A percentile compares a stretch with the other conserved stretches of the same genome.
Evolutionary conservation across 1,139 yeast species (phyloP).

Genomic region (Taiozyma onychis): DNA sequence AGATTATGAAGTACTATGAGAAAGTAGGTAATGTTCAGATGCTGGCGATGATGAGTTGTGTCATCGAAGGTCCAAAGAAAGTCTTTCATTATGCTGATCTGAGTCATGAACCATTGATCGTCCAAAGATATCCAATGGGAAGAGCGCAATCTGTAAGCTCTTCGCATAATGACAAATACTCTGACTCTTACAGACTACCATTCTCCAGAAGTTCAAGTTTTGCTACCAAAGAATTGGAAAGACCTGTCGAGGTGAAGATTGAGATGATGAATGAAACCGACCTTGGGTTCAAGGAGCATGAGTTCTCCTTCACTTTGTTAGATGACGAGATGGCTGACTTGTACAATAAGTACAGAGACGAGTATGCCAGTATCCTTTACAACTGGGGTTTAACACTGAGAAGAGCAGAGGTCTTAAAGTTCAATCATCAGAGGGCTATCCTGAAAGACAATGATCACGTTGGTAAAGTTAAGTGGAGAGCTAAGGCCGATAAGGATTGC

Average conservation of each 20-base stretch:
- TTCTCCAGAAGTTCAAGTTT: constrained; percentile 23
- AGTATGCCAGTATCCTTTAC: constrained; percentile 76
- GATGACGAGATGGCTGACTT: constrained; percentile 41
- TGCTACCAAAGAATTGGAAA: constrained; percentile 10
- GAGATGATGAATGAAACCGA: constrained; percentile 52
- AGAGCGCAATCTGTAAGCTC: constrained; percentile 17
- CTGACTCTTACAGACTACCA: constrained; percentile 12
- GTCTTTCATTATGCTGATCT: constrained; percentile 2
- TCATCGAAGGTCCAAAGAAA: constrained; percentile 24
- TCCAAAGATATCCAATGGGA: constrained; percentile 8
- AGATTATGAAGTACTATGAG: constrained; percentile 63
- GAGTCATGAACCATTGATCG: not conserved
- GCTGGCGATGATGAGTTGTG: constrained; percentile 85
- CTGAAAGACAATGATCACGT: constrained; percentile 15
- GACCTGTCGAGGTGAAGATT: constrained; percentile 35
- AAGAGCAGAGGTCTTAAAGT: constrained; percentile 72
- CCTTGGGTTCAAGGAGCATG: constrained; percentile 47
- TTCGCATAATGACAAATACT: constrained; percentile 11
- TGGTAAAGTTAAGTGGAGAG: constrained; percentile 17
- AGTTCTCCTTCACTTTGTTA: constrained; percentile 42
- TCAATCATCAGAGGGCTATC: constrained; percentile 41
- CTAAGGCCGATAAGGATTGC: constrained; percentile 38
- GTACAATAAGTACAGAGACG: constrained; percentile 51
- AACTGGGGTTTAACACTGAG: constrained; percentile 80
- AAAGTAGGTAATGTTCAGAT: constrained; percentile 67